Percentiles rank a stretch among this genome's conserved stretches.
These are phyloP conservation scores for Skeletonema tropicum DNA, from an alignment of 108 stramenopile species.

Conservation along the genomic window DNA sequence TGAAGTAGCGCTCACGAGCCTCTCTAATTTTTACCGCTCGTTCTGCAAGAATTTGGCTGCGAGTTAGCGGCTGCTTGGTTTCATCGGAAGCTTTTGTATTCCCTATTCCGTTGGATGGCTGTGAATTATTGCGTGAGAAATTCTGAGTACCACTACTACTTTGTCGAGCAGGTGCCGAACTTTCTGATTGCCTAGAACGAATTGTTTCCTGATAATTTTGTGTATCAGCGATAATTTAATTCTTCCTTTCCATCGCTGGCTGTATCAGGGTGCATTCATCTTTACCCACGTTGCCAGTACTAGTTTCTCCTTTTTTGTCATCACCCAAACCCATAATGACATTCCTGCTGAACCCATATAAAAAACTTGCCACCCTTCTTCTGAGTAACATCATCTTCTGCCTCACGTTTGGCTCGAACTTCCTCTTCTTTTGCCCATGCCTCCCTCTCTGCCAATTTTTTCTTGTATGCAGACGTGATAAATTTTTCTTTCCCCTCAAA, in stretches of 20 bases:
- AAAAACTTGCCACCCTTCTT: slow-evolving; percentile 62
- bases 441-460: slow-evolving; percentile 77
- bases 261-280: background rate
- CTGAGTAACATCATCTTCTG: slow-evolving; percentile 66
- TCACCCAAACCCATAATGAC: slow-evolving; percentile 28
- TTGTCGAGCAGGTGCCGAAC: background rate
- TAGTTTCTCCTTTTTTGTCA: background rate
- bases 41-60: slow-evolving; percentile 35
- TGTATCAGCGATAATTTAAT: background rate
- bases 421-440: slow-evolving; percentile 68
- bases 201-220: background rate
- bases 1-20: slow-evolving; percentile 40
- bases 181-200: background rate
- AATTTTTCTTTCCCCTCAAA: slow-evolving; percentile 83
- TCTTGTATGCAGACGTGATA: slow-evolving; percentile 70
- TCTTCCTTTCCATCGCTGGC: slow-evolving; percentile 1
- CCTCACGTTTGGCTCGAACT: slow-evolving; percentile 54
- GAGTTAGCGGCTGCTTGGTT: background rate
- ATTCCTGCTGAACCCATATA: slow-evolving; percentile 66
- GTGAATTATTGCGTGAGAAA: background rate
- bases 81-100: background rate
- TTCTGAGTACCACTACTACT: background rate
- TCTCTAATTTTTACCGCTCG: slow-evolving; percentile 45
- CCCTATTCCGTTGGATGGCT: background rate
- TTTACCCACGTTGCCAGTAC: background rate